A percentile compares a stretch with the other conserved stretches of the same genome.
Conservation (phyloP, 345 rosid genomes). For the Anacardium occidentale region DNA sequence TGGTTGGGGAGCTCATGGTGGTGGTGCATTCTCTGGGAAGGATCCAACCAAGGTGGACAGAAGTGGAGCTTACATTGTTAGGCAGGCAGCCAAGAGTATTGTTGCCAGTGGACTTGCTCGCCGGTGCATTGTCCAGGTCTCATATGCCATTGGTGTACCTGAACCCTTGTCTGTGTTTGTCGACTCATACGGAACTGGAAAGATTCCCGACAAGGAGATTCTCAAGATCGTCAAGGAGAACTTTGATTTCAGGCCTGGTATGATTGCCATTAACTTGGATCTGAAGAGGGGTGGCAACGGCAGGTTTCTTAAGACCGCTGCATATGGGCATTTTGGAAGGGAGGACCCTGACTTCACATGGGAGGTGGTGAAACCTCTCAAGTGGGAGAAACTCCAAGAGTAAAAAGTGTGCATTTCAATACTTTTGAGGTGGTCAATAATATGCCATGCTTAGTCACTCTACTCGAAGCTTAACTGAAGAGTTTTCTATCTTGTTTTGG, state of each 20-base stretch:
- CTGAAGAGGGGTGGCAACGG: slow-evolving; percentile 46
- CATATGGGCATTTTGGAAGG: slow-evolving; percentile 45
- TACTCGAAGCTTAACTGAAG: not conserved
- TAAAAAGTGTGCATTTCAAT: not conserved
- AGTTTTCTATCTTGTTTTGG: too few relatives aligned
- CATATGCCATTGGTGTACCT: slow-evolving; percentile 49
- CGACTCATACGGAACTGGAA: slow-evolving; percentile 42
- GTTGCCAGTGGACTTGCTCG: slow-evolving; percentile 45
- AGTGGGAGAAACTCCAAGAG: slow-evolving; percentile 30
- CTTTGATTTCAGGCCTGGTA: slow-evolving; percentile 48
- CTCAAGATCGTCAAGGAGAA: slow-evolving; percentile 44
- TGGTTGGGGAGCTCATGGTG: slow-evolving; percentile 51
- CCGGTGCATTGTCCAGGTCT: slow-evolving; percentile 46
- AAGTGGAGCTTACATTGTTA: slow-evolving; percentile 46
- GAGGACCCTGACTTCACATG: slow-evolving; percentile 48
- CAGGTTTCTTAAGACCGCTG: slow-evolving; percentile 47
- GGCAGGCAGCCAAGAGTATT: slow-evolving; percentile 47
- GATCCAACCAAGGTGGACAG: slow-evolving; percentile 47
- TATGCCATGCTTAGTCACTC: not conserved
- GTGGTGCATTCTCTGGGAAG: slow-evolving; percentile 48
- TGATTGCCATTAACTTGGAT: slow-evolving; percentile 42
- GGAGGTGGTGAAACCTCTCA: slow-evolving; percentile 51
- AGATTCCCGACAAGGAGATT: slow-evolving; percentile 44
- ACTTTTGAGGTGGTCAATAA: not conserved
- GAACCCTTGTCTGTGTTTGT: slow-evolving; percentile 46